Evolutionary conservation across 495 filamentous ascomycete species (phyloP).

Genomic region (Amniculicola lignicola): DNA sequence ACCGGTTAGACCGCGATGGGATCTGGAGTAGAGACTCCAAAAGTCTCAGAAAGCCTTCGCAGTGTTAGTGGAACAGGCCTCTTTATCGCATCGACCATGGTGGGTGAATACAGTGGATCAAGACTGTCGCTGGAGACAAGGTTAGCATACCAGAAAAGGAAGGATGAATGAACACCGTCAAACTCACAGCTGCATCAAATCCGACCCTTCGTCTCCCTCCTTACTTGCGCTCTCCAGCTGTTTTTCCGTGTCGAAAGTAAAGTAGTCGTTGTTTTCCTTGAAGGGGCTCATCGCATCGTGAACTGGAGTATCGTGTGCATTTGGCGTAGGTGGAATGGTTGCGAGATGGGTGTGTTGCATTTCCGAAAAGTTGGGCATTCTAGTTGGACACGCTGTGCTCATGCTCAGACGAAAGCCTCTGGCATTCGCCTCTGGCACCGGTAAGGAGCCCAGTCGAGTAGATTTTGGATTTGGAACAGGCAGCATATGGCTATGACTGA

Average conservation of each 20-base stretch:
- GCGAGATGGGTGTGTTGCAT: conserved; percentile 6
- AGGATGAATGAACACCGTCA: neutral
- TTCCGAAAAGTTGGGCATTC: conserved; percentile 13
- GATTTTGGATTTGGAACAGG: neutral
- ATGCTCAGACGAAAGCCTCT: conserved; percentile 16
- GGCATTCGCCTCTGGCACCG: conserved; percentile 1
- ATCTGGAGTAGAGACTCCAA: neutral
- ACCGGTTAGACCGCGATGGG: conserved; percentile 3
- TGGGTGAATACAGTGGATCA: conserved; percentile 26
- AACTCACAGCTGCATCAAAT: conserved; percentile 27
- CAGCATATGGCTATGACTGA: conserved; percentile 6
- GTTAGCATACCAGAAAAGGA: neutral
- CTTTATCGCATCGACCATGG: conserved; percentile 1
- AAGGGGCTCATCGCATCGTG: conserved; percentile 18
- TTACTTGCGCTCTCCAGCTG: neutral
- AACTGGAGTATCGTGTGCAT: neutral
- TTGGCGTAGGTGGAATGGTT: conserved; percentile 26
- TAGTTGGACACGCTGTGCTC: conserved; percentile 26
- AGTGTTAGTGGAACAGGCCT: conserved; percentile 19
- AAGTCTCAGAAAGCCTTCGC: conserved; percentile 16
- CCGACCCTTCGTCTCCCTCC: neutral
- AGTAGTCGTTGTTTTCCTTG: conserved; percentile 19
- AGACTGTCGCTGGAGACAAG: conserved; percentile 21
- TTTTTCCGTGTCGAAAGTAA: conserved; percentile 16
- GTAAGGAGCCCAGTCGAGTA: neutral